Evolutionary conservation across 176 grass and related monocot genomes (phyloP), one percentile per base, ranked within the genome.

Genomic region (Rhynchospora pubera): DNA sequence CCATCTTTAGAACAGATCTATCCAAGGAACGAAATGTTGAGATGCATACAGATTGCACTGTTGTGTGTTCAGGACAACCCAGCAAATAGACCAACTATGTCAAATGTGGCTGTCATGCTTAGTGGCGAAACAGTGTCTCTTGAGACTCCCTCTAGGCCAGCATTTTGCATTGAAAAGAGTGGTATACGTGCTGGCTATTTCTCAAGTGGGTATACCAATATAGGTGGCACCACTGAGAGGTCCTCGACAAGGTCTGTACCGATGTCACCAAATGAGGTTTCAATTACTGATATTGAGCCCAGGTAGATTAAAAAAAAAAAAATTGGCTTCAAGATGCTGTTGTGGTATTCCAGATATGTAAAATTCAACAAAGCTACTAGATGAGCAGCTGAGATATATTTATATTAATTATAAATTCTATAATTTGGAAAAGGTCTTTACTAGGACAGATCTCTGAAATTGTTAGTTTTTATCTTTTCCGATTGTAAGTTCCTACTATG

Each of bases 231-330:
- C 21, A 39, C 15, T 6, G 22, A 62, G 21, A 8, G 32, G 47
- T 60, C 78, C 14, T 34, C 65, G 9, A 24, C 9, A 9, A 75
- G 48, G 10, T 83, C 18, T 42, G 14, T 75, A 9, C 5, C 42
- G 0, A 45, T 66, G 42, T 88, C 87, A 28, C 45, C 18, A 73
- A 88, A 88, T 77, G 87, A 88, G 51, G 77, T 85, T 46, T n/a
- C 87, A 21, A 48, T 88, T 72, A 74, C 83, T 70, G 65, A 88
- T 63, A 51, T 88, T 69, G 82, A 88, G 53, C 63, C 86, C 0
- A 64, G 87, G 74, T 85, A 82, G 66, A 75, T 68, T n/a, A n/a
- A 39, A 1, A 28, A 1, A 39, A 2, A 3, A n/a, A 79, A 79
- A 79, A 7, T 75, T 13, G 52, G 71, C n/a, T 24, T 1, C n/a